Evolutionary conservation across 2,329 filamentous ascomycete species (phyloP), one percentile per base, ranked within the genome.

Genomic region (Aspergillus sp.): DNA sequence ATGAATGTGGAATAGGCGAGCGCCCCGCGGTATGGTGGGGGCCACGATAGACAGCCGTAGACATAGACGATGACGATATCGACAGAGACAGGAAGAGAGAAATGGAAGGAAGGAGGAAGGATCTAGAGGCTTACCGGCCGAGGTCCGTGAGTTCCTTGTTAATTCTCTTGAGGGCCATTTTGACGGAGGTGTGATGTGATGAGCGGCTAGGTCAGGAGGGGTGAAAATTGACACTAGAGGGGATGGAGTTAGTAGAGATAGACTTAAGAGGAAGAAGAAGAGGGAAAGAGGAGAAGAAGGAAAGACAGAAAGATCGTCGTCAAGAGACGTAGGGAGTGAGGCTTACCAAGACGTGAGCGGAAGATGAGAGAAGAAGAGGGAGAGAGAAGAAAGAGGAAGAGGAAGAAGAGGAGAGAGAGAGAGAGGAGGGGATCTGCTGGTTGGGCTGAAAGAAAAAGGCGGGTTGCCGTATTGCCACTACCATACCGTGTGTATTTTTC

Each of bases 91-190:
- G 49, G 42, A 47, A 22, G 38, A 17, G 49, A 52, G 48, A 51
- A 4, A 54, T 49, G 47, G 52, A 47, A 22, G 7, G 22, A 22
- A n/a, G n/a, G 22, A 22, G 22, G 5, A 22, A 22, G 22, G 22
- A n/a, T 22, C 22, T 38, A 45, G 47, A 40, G 41, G 63, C 75
- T 70, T 73, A 79, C 76, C 76, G 76, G 65, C 75, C 76, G 58
- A 79, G 73, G 60, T 79, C 76, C 72, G 73, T 73, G 64, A 79
- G 75, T 74, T 79, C 76, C 69, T 79, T 79, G 72, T 78, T 78
- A 70, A 79, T 79, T 65, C 76, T 70, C 74, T 79, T 79, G 55
- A 78, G 72, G 70, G 76, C 76, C 76, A 79, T 79, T 53, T 61
- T 62, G 65, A 65, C 51, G 47, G 22, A 22, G 48, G 41, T 59